Base-by-base conservation (phyloP, 2,329 filamentous ascomycete species). In the Spiromastix sp. region DNA sequence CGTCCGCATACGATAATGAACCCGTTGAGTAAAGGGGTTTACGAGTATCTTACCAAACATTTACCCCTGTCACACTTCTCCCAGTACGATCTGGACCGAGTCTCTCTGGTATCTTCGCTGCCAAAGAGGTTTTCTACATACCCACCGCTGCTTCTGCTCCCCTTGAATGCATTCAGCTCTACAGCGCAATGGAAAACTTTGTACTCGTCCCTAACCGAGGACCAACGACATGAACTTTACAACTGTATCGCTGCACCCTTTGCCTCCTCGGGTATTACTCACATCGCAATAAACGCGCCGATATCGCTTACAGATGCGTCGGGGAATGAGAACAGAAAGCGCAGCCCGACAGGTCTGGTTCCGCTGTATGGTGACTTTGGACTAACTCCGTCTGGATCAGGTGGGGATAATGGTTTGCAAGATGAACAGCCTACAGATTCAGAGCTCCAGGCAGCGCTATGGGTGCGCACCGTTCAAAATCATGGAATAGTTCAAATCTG, bases 331-430 rank as follows among this genome's bases (percentile, higher is more conserved):
- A 94, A 93, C 52, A 61, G 81, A 10, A 68, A 93, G 38, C 75
- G 87, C 29, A 78, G 77, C 32, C 89, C 89, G 0, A 72, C 68
- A 27, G 72, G 79, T 12, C 66, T 95, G 19, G 68, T 70, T 2
- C 78, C 80, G 13, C 62, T 95, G 0, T 64, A 79, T 52, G 86
- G 86, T 15, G 67, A 80, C 52, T 94, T 93, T 54, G 85, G 85
- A 0, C 68, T 74, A 0, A 31, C n/a, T 7, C 21, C 21, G 7
- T 22, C 40, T 4, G 46, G 37, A 46, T 5, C 61, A 60, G 1
- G 7, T 11, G 20, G 20, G 11, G 19, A 15, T 13, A 16, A 3
- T 10, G 28, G 35, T 11, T 20, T 13, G n/a, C 17, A 10, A 17
- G 25, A 20, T 12, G 33, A 16, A 42, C 50, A 1, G 8, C 60